A percentile compares a stretch with the other conserved stretches of the same genome.
phyloP scores from a whole-genome alignment of 2,329 filamentous ascomycete species.

The Botrytis aclada region DNA sequence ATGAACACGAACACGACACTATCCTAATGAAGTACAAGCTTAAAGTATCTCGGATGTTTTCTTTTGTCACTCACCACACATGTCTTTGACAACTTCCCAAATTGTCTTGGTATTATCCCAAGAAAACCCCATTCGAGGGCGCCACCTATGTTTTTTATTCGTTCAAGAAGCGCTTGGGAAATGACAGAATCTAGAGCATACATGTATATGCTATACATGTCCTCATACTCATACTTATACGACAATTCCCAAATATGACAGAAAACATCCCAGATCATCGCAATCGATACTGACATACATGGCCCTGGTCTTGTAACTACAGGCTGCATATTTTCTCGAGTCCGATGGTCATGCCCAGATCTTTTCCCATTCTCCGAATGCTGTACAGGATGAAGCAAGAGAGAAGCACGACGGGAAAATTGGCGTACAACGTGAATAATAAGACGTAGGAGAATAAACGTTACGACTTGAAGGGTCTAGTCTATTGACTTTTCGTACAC shows the following conservation, averaged over 20 bases:
- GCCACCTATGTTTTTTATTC: neutral
- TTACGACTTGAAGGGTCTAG: neutral
- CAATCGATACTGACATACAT: neutral
- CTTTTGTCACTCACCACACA: slow-evolving; percentile 3
- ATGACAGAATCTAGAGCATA: neutral
- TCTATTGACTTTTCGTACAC: neutral
- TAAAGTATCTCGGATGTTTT: slow-evolving; percentile 2
- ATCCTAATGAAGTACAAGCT: neutral
- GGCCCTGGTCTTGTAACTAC: slow-evolving; percentile 10
- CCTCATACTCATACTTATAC: neutral
- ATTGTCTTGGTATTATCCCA: neutral
- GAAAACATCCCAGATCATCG: neutral
- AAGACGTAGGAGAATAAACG: neutral
- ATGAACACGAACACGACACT: slow-evolving; percentile 2
- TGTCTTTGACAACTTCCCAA: slow-evolving; percentile 5
- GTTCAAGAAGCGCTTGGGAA: slow-evolving; percentile 13
- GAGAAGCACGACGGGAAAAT: slow-evolving; percentile 1
- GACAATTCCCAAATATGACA: neutral
- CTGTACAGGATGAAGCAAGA: slow-evolving; percentile 10
- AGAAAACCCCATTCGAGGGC: neutral
- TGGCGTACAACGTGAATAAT: neutral
- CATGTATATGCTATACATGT: neutral
- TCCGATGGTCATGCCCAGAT: slow-evolving; percentile 8
- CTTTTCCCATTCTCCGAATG: slow-evolving; percentile 8
- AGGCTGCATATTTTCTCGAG: slow-evolving; percentile 17